A percentile compares a stretch with the other conserved stretches of the same genome.
Evolutionary conservation across 768 basidiomycete species (phyloP).

Genomic region (Plicaturopsis crispa): DNA sequence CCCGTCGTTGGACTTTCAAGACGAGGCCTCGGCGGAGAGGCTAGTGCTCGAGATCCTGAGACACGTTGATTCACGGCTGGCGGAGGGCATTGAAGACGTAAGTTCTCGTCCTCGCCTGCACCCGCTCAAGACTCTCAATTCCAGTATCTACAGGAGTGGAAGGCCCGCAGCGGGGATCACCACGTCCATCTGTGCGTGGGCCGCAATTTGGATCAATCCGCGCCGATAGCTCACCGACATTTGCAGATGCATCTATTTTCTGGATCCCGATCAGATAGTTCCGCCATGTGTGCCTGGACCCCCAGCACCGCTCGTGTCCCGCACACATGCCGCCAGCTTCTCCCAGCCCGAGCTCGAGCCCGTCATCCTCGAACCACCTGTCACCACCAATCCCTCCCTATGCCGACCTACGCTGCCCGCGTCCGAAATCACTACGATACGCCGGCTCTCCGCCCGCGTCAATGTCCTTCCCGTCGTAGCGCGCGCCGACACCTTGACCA

Average conservation of each 20-base stretch:
- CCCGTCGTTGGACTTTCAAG: conserved; percentile 69
- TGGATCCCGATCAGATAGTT: conserved; percentile 78
- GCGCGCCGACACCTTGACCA: conserved; percentile 73
- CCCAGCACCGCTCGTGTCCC: conserved; percentile 59
- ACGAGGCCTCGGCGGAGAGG: conserved; percentile 58
- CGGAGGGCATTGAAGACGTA: conserved; percentile 72
- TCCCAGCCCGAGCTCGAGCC: conserved; percentile 67
- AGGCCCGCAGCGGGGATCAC: conserved; percentile 61
- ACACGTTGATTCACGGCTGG: conserved; percentile 66
- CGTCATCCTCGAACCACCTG: conserved; percentile 74
- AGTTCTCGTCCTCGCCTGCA: conserved; percentile 27
- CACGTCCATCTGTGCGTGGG: conserved; percentile 76
- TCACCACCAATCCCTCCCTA: conserved; percentile 63
- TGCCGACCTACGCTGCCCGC: conserved; percentile 61
- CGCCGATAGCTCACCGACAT: conserved; percentile 12
- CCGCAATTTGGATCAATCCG: conserved; percentile 4
- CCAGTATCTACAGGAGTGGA: conserved; percentile 52
- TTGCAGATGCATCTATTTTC: conserved; percentile 75
- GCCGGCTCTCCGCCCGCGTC: conserved; percentile 71
- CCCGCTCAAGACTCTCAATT: conserved; percentile 11
- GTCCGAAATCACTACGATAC: conserved; percentile 70
- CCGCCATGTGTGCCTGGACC: conserved; percentile 62
- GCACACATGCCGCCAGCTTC: conserved; percentile 64
- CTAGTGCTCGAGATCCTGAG: conserved; percentile 59
- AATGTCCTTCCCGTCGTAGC: conserved; percentile 86